A percentile compares a stretch with the other conserved stretches of the same genome.
phyloP scores from a whole-genome alignment of 202 grass and related monocot species.

The Schoenoplectus triqueter region DNA sequence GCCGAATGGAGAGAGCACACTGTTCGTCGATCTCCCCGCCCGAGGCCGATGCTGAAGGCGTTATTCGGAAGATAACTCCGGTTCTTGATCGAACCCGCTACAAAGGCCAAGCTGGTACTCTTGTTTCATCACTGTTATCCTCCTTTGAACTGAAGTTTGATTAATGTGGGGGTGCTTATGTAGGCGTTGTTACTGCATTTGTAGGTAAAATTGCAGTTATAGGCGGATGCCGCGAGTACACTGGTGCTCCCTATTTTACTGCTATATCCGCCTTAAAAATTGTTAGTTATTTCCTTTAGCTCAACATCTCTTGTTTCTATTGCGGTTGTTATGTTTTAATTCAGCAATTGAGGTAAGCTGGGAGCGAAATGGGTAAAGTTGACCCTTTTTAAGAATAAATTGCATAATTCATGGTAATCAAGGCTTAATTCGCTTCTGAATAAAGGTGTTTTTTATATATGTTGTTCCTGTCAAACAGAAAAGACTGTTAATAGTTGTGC shows the following conservation, averaged over 20 bases:
- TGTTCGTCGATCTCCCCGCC: conserved; percentile 15
- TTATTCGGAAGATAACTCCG: conserved; percentile 73
- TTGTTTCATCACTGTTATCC: background rate
- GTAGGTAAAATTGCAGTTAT: conserved; percentile 90
- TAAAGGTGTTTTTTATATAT: no score
- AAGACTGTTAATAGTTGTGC: no score
- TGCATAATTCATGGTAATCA: no score
- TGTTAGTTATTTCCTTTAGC: conserved; percentile 52
- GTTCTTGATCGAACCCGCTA: conserved; percentile 56
- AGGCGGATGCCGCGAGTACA: conserved; percentile 96
- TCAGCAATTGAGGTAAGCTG: background rate
- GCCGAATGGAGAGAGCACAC: conserved; percentile 43
- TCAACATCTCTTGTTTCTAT: background rate
- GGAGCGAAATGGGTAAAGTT: no score
- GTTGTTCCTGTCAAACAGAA: no score
- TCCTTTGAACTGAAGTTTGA: background rate
- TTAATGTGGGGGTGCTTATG: background rate
- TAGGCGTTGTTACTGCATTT: conserved; percentile 18
- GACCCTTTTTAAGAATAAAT: no score
- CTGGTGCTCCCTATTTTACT: conserved; percentile 94
- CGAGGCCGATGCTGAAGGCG: conserved; percentile 77
- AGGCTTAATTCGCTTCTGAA: no score
- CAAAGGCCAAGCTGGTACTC: conserved; percentile 87
- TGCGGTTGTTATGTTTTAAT: background rate
- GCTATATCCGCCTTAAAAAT: conserved; percentile 95